Evolutionary conservation across 2,329 filamentous ascomycete genomes (phyloP), one percentile per base, ranked within the genome.

Genomic region (Diplodia mutila): DNA sequence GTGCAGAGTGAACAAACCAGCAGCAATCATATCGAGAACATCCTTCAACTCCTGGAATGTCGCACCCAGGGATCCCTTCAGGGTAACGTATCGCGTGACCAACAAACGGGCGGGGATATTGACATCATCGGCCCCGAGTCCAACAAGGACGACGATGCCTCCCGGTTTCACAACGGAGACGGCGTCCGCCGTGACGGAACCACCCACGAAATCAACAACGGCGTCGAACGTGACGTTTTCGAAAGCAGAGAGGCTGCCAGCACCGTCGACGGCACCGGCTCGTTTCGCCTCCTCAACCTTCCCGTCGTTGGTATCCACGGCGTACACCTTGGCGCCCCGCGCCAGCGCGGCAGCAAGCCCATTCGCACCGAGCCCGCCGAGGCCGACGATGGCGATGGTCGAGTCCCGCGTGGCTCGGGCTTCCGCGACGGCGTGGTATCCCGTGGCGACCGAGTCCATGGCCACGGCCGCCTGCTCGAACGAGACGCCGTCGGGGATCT

Each of bases 391-490:
- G 25, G 51, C 51, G 5, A 53, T 14, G 51, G 51, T 53, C 11
- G 25, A 32, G 16, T 23, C 27, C 8, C 12, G 16, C 9, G 25
- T 34, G 14, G 51, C 61, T n/a, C 25, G n/a, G n/a, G 25, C 68
- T 3, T 16, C 23, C 4, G 65, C 29, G 8, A 67, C 39, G 9
- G 68, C 68, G 16, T 69, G 68, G 25, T 69, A 69, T 4, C 65
- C 57, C n/a, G 68, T 67, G 7, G 68, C 48, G 37, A 69, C 49
- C 1, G 65, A 32, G 51, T 69, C 68, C 8, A 39, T 67, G 2
- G 68, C 68, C 9, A 67, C 65, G 29, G 57, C 65, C 2, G 68
- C 68, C 12, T 67, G 48, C 11, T 37, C 51, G 42, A 69, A 69
- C 12, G 32, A 27, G 5, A 67, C 65, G 3, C 18, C 34, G 3